Evolutionary conservation across 2,329 filamentous ascomycete species (phyloP), one percentile per base, ranked within the genome.

Genomic region (Cladosporium halotolerans): DNA sequence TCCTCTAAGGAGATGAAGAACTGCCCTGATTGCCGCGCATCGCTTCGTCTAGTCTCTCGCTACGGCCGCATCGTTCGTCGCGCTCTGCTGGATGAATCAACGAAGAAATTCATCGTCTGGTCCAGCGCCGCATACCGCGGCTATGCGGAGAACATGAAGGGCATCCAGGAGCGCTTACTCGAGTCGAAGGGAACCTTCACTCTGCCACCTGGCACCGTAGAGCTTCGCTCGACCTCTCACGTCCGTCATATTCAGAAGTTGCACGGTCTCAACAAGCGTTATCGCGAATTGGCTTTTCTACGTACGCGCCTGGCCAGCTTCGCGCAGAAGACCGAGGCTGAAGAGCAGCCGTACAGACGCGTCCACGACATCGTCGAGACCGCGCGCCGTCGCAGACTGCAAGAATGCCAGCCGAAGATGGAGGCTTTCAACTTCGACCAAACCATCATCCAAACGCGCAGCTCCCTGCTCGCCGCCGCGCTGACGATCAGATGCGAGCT

Each of bases 51-150:
- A 54, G 72, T 86, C 49, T 68, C 77, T 2, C 73, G 84, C 3
- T 88, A 88, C 60, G 79, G 81, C 11, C 76, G 83, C 9, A 76
- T 86, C 3, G 74, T 85, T 28, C 76, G 80, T 34, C 75, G 79
- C 3, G 80, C 78, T 1, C 69, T 82, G 6, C 71, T 88, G 0
- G 82, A 87, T 51, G 79, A 85, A 62, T 73, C 78, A 0, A 81
- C 81, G 0, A 85, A 84, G 67, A 83, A 81, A 57, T 83, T 87
- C 62, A 76, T 84, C n/a, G 61, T 75, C 3, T 80, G 75, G 70
- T 73, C 78, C 0, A 76, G 78, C 7, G 60, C 57, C 6, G 60
- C 69, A 9, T 77, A 73, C 54, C 57, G 72, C 0, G 62, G 69
- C 3, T 68, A 82, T 7, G 69, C 70, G 1, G 55, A 68, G 2